phyloP scores from a whole-genome alignment of 129 eudicot genomes.

The Saussurea involucrata region DNA sequence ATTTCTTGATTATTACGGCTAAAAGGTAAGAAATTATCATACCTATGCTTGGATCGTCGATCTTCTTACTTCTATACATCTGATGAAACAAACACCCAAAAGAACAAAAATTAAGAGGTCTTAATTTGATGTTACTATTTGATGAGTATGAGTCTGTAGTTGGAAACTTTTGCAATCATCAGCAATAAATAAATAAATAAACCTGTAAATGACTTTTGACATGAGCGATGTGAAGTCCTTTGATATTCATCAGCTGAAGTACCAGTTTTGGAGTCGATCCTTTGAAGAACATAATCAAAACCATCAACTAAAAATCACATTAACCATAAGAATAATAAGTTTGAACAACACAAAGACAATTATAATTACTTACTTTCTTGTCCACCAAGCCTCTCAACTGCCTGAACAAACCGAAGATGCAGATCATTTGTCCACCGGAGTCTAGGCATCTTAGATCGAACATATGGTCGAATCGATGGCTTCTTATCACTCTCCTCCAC shows the following conservation, averaged over 20 bases:
- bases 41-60: slow-evolving; percentile 78
- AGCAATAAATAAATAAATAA: not conserved
- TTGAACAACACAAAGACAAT: not conserved
- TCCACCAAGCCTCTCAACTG: slow-evolving; percentile 88
- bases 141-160: not conserved
- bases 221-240: slow-evolving; percentile 90
- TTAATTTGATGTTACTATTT: not conserved
- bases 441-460: slow-evolving; percentile 74
- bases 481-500: slow-evolving; percentile 71
- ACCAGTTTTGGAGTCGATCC: slow-evolving; percentile 96
- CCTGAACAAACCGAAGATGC: slow-evolving; percentile 79
- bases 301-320: not conserved
- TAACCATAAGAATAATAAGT: not conserved
- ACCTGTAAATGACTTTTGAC: slow-evolving; percentile 99
- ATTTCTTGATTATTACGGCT: not conserved
- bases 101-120: not conserved
- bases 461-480: slow-evolving; percentile 73
- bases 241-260: slow-evolving; percentile 84
- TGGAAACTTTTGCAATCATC: not conserved
- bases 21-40: slow-evolving; percentile 1
- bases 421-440: slow-evolving; percentile 88
- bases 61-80: slow-evolving; percentile 94
- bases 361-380: slow-evolving; percentile 60
- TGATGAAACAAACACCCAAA: slow-evolving; percentile 31
- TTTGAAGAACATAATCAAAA: slow-evolving; percentile 27